Evolutionary conservation across 805 yeast species (phyloP).

Genomic region (Myxozyma neotropica): DNA sequence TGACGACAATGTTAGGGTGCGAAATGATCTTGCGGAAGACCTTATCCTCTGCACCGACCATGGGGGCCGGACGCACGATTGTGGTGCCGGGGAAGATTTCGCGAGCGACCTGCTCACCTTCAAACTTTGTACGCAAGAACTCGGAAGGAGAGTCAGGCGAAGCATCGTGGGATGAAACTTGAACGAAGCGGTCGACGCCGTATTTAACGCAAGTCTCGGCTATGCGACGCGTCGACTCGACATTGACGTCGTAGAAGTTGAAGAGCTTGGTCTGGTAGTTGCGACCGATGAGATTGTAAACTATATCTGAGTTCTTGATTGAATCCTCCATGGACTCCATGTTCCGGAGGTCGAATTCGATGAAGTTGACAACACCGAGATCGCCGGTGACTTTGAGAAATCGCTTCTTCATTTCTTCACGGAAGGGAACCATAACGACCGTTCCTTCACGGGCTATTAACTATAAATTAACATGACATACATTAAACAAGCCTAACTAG

Average conservation of each 20-base stretch:
- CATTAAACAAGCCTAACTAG: no score
- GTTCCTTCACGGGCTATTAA: constrained; percentile 79
- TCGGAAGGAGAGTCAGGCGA: constrained; percentile 65
- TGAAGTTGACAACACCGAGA: constrained; percentile 81
- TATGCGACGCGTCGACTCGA: constrained; percentile 76
- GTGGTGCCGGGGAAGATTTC: constrained; percentile 74
- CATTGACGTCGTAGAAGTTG: constrained; percentile 78
- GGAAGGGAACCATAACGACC: constrained; percentile 70
- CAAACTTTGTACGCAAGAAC: constrained; percentile 69
- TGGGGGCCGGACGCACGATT: constrained; percentile 81
- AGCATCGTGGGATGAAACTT: constrained; percentile 80
- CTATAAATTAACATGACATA: no score
- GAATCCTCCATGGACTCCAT: constrained; percentile 72
- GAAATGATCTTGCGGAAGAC: constrained; percentile 64
- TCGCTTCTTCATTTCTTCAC: constrained; percentile 77
- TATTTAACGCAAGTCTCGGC: constrained; percentile 70
- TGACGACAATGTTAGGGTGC: constrained; percentile 64
- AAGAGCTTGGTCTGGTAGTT: constrained; percentile 70
- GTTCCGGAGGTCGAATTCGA: constrained; percentile 82
- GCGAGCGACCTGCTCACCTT: constrained; percentile 71
- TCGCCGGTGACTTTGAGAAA: constrained; percentile 83
- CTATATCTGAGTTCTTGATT: constrained; percentile 80
- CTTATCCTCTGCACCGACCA: constrained; percentile 74
- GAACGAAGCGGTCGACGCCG: constrained; percentile 72
- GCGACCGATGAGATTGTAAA: constrained; percentile 76